Percentiles rank a stretch among this genome's conserved stretches.
Evolutionary conservation across 2,329 filamentous ascomycete genomes (phyloP).

Genomic region (Sporothrix schenckii): DNA sequence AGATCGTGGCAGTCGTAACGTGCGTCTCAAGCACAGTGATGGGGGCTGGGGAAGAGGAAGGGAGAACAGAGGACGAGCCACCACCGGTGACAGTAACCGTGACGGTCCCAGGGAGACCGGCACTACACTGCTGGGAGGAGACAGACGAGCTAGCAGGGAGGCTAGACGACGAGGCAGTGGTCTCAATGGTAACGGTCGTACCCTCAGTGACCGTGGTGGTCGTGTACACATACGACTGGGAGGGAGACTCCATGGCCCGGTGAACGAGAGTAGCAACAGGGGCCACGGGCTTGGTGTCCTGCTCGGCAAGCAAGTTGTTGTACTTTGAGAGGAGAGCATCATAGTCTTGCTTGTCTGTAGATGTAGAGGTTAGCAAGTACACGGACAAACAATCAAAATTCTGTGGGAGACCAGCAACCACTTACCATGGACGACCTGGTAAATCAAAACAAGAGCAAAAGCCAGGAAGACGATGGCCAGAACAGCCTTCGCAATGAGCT

Average conservation of each 20-base stretch:
- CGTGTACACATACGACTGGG: conserved; percentile 41
- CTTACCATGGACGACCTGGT: conserved; percentile 30
- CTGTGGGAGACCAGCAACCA: background rate
- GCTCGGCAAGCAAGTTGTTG: conserved; percentile 29
- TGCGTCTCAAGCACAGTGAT: conserved; percentile 27
- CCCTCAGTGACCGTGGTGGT: conserved; percentile 35
- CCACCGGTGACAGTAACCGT: conserved; percentile 19
- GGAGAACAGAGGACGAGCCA: background rate
- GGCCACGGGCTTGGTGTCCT: conserved; percentile 30
- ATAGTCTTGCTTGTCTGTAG: conserved; percentile 34
- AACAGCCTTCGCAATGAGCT: conserved; percentile 20
- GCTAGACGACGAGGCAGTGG: conserved; percentile 26
- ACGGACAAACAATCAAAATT: background rate
- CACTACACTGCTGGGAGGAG: conserved; percentile 1
- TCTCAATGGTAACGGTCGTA: conserved; percentile 32
- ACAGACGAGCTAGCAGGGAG: conserved; percentile 15
- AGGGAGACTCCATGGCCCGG: conserved; percentile 20
- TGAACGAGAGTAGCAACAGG: conserved; percentile 32
- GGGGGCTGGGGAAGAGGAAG: background rate
- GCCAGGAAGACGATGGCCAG: conserved; percentile 8
- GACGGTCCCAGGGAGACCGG: conserved; percentile 7
- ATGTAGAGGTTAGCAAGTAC: background rate
- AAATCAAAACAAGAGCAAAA: conserved; percentile 27
- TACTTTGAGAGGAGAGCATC: conserved; percentile 33
- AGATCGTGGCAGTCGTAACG: conserved; percentile 30